These are phyloP conservation scores for Neoboletus subvelutipes DNA, from an alignment of 768 basidiomycete genomes.

Conservation along the genomic window DNA sequence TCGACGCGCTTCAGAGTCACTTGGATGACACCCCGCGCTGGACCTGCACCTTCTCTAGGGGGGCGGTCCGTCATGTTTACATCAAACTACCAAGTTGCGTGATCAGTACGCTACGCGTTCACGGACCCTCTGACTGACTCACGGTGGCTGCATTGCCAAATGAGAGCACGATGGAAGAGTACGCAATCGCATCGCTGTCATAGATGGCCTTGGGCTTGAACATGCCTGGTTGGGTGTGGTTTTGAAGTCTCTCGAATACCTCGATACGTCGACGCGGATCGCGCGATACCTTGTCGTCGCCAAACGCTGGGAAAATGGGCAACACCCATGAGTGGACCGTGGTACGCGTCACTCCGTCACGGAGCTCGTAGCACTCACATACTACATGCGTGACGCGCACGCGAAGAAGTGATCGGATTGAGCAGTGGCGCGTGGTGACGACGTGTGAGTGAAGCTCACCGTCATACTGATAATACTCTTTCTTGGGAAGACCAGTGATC, in stretches of 20 bases:
- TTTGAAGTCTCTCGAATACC: constrained; percentile 38
- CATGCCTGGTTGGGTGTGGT: constrained; percentile 27
- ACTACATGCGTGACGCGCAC: constrained; percentile 18
- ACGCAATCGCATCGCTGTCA: constrained; percentile 46
- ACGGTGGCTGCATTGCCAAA: constrained; percentile 35
- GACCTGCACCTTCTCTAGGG: constrained; percentile 9
- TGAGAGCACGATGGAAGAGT: constrained; percentile 33
- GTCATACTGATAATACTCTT: constrained; percentile 32
- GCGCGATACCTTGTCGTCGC: constrained; percentile 2
- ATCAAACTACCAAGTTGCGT: constrained; percentile 30
- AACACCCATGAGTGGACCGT: neutral
- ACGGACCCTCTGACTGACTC: constrained; percentile 4
- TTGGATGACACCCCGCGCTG: constrained; percentile 27
- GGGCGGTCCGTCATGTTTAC: constrained; percentile 35
- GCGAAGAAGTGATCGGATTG: constrained; percentile 7
- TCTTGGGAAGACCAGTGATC: constrained; percentile 28
- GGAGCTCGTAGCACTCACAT: constrained; percentile 20
- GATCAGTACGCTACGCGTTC: neutral
- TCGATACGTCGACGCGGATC: constrained; percentile 29
- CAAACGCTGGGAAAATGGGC: constrained; percentile 15
- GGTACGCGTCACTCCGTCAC: neutral
- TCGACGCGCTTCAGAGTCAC: constrained; percentile 40
- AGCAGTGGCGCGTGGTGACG: constrained; percentile 1
- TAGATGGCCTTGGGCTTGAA: constrained; percentile 48
- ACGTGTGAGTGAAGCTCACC: constrained; percentile 22